Base-by-base conservation (phyloP, 202 grass and related monocot genomes). In the Cymbopogon flexuosus region DNA sequence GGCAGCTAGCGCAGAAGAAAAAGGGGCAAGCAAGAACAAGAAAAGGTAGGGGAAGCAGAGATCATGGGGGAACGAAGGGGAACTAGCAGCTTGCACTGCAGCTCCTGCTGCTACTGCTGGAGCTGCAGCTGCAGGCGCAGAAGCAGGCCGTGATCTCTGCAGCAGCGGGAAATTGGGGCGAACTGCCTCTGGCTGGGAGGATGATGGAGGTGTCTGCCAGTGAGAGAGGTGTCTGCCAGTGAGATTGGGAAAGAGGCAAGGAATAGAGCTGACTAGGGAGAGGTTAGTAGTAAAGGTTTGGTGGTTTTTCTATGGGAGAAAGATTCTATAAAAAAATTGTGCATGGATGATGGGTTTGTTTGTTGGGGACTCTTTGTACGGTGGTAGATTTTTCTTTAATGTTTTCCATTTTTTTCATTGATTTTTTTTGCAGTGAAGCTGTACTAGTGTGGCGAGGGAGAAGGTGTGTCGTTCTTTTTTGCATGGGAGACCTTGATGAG, bases 101-200 rank as follows among this genome's bases (percentile, higher is more conserved):
- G 80, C 12, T 15, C 22, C 54, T 71, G 65, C 65, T 22, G 30
- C 79, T 16, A 14, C 60, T 29, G 68, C 30, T 36, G 69, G 30
- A 39, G 19, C 18, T 40, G 77, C 61, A 39, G 36, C 5, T 30
- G 77, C 62, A 74, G 81, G 24, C n/a, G n/a, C n/a, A n/a, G n/a
- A n/a, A n/a, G 30, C 30, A 31, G 30, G 30, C 33, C 47, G 24
- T 80, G 84, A 85, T 80, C 18, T 67, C 35, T 18, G 72, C 36
- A 30, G 84, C 64, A 76, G 77, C 52, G 57, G 73, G 64, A 87
- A 31, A n/a, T n/a, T n/a, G n/a, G n/a, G n/a, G n/a, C n/a, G n/a
- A n/a, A n/a, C n/a, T 31, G 30, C 30, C 52, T 8, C 42, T 43
- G 14, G 27, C 29, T 43, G 40, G 65, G 49, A 76, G 41, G 73